Evolutionary conservation across 1,284 basidiomycete species (phyloP).

Genomic region (Bondarzewia mesenterica): DNA sequence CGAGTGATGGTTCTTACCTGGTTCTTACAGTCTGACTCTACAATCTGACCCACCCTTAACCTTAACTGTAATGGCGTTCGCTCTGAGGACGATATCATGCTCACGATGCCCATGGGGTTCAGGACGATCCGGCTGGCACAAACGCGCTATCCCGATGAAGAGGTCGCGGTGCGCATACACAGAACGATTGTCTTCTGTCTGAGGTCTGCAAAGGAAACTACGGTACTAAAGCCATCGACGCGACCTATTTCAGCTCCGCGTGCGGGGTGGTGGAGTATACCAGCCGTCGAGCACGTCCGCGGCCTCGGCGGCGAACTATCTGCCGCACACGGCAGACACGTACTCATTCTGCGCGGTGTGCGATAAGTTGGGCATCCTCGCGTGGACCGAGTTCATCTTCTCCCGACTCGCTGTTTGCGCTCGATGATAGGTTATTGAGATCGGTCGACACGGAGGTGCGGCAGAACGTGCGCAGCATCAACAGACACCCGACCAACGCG

Average conservation of each 20-base stretch:
- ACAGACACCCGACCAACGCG: constrained; percentile 48
- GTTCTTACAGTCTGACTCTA: constrained; percentile 49
- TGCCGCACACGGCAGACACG: constrained; percentile 35
- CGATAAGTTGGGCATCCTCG: constrained; percentile 56
- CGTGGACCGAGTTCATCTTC: constrained; percentile 61
- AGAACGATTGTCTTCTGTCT: constrained; percentile 53
- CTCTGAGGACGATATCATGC: constrained; percentile 12
- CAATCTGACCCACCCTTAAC: constrained; percentile 34
- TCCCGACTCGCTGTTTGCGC: constrained; percentile 51
- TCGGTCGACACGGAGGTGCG: constrained; percentile 48
- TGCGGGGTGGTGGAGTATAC: constrained; percentile 53
- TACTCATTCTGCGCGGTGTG: constrained; percentile 53
- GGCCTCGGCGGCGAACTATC: constrained; percentile 22
- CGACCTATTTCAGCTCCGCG: constrained; percentile 50
- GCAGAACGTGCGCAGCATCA: constrained; percentile 49
- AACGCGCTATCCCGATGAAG: constrained; percentile 35
- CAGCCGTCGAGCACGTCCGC: constrained; percentile 33
- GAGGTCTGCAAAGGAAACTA: constrained; percentile 51
- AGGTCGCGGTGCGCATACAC: constrained; percentile 36
- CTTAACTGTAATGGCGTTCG: constrained; percentile 6
- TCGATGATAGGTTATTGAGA: constrained; percentile 44
- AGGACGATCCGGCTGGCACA: constrained; percentile 47
- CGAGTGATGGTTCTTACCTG: constrained; percentile 46
- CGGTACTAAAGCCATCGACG: constrained; percentile 52
- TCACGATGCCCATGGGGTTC: constrained; percentile 44